Evolutionary conservation across 164 flowering plant species (phyloP).

Genomic region (Amborella trichopoda): DNA sequence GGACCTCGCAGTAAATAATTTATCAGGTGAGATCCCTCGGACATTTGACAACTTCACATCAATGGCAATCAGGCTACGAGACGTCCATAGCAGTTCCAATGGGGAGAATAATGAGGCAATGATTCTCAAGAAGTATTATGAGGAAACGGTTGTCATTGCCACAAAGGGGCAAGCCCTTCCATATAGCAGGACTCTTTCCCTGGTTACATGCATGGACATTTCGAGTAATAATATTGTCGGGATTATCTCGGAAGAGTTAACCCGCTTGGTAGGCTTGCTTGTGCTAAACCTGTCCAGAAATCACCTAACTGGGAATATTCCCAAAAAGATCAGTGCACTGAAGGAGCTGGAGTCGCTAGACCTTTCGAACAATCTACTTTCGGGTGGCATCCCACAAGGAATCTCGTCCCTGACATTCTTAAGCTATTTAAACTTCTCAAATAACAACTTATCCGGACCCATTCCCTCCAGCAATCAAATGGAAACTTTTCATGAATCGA

Average conservation of each 20-base stretch:
- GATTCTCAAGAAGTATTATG: not conserved
- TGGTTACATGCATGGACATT: not conserved
- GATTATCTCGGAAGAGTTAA: not conserved
- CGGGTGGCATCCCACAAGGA: slow-evolving; percentile 3
- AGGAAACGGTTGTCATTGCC: not conserved
- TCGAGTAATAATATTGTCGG: not conserved
- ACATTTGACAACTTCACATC: not conserved
- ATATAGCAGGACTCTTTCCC: slow-evolving; percentile 4
- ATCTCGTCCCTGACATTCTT: not conserved
- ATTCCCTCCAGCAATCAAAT: not conserved
- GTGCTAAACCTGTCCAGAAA: slow-evolving; percentile 1
- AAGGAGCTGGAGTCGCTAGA: not conserved
- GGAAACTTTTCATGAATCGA: not conserved
- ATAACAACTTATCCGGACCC: not conserved
- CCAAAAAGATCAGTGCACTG: too few relatives aligned
- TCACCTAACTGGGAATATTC: too few relatives aligned
- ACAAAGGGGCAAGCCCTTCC: not conserved
- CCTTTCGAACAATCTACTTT: slow-evolving; percentile 2
- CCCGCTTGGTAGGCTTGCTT: not conserved
- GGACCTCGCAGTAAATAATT: not conserved
- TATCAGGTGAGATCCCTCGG: not conserved
- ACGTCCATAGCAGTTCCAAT: not conserved
- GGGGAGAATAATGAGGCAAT: not conserved
- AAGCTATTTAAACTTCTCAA: too few relatives aligned
- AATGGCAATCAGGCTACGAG: not conserved